A percentile compares a stretch with the other conserved stretches of the same genome.
Conservation (phyloP, 2,329 filamentous ascomycete species). For the Cordyceps pruinosa region DNA sequence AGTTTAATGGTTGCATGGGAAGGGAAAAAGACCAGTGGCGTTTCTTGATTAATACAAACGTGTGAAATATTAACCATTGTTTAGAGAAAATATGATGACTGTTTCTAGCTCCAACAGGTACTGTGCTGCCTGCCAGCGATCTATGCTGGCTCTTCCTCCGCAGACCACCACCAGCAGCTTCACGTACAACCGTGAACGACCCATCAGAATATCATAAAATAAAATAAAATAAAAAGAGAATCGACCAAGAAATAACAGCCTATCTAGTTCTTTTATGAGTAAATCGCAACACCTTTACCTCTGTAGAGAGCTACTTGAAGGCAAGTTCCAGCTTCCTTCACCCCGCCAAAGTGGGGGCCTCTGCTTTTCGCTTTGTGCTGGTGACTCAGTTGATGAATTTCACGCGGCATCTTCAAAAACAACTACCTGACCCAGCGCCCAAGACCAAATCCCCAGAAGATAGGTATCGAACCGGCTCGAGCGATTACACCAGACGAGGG, state of each 20-base stretch:
- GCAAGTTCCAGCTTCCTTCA: neutral
- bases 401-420: neutral
- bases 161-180: too few species aligned
- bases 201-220: too few species aligned
- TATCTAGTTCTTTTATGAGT: too few species aligned
- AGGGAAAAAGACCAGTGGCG: neutral
- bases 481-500: neutral
- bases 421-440: neutral
- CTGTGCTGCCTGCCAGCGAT: too few species aligned
- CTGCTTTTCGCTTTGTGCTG: neutral
- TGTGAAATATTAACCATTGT: neutral
- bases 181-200: too few species aligned
- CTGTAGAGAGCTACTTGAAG: neutral
- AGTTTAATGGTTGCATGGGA: neutral
- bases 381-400: constrained; percentile 8
- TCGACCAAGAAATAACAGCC: too few species aligned
- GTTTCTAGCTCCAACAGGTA: too few species aligned
- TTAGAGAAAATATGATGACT: neutral
- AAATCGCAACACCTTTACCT: too few species aligned
- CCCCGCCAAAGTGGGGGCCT: constrained; percentile 10
- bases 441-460: neutral
- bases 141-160: too few species aligned
- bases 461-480: neutral
- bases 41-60: neutral
- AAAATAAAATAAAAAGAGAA: too few species aligned